Evolutionary conservation across 805 yeast genomes (phyloP).

Genomic region (Wickerhamomyces ciferrii): DNA sequence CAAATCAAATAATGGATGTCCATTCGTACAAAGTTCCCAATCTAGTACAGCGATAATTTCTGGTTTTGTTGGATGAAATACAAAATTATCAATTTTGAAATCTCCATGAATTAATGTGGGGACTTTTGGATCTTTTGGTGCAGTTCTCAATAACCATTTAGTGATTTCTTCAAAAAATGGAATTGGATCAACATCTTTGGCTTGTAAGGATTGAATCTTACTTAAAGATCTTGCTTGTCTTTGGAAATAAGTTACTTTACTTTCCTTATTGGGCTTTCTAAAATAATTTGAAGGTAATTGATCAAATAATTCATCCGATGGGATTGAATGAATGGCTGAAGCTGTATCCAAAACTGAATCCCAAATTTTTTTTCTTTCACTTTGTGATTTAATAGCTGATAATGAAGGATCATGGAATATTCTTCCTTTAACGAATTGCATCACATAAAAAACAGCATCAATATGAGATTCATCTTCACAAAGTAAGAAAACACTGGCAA

Average conservation of each 20-base stretch:
- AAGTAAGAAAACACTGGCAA: conserved; percentile 45
- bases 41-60: conserved; percentile 51
- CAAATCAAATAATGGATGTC: conserved; percentile 59
- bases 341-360: conserved; percentile 41
- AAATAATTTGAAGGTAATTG: conserved; percentile 42
- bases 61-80: conserved; percentile 49
- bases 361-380: conserved; percentile 35
- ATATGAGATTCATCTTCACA: conserved; percentile 52
- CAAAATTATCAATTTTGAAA: conserved; percentile 58
- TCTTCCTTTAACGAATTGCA: conserved; percentile 55
- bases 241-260: conserved; percentile 43
- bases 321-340: conserved; percentile 43
- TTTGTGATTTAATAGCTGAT: conserved; percentile 24
- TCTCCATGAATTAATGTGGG: conserved; percentile 57
- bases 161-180: conserved; percentile 40
- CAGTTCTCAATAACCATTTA: conserved; percentile 33
- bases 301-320: conserved; percentile 34
- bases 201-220: conserved; percentile 35
- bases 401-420: conserved; percentile 50
- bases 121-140: conserved; percentile 43
- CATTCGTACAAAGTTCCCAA: conserved; percentile 64
- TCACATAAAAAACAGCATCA: conserved; percentile 53
- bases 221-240: conserved; percentile 47
- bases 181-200: conserved; percentile 36
- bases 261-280: conserved; percentile 16